A percentile compares a stretch with the other conserved stretches of the same genome.
Conservation (phyloP, 768 basidiomycete species). For the Tricholoma terreum region DNA sequence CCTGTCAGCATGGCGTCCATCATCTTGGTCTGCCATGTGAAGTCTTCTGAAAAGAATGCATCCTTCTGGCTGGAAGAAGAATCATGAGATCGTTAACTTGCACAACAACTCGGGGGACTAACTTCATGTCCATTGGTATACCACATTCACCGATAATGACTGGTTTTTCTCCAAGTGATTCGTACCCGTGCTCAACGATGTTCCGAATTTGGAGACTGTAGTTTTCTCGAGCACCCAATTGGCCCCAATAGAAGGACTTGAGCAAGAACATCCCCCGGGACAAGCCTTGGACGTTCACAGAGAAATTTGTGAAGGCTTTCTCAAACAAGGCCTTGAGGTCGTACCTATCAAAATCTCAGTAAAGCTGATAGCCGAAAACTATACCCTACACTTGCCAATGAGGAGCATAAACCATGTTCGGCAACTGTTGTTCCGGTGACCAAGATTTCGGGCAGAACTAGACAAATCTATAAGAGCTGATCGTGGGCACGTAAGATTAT, state of each 20-base stretch:
- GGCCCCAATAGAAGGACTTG: slow-evolving; percentile 86
- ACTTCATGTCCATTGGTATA: slow-evolving; percentile 98
- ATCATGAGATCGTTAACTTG: background rate
- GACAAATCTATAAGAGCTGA: slow-evolving; percentile 2
- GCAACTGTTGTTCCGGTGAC: slow-evolving; percentile 60
- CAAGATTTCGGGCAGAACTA: slow-evolving; percentile 81
- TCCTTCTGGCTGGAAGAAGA: slow-evolving; percentile 50
- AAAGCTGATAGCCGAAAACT: background rate
- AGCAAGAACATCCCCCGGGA: slow-evolving; percentile 84
- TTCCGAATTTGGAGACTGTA: slow-evolving; percentile 79
- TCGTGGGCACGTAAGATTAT: background rate
- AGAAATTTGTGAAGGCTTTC: slow-evolving; percentile 82
- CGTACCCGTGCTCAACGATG: slow-evolving; percentile 66
- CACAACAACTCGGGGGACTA: slow-evolving; percentile 23
- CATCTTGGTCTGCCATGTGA: slow-evolving; percentile 83
- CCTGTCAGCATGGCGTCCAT: slow-evolving; percentile 92
- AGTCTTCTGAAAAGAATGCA: slow-evolving; percentile 72
- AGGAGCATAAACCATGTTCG: slow-evolving; percentile 36
- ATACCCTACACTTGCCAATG: slow-evolving; percentile 28
- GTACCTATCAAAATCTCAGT: slow-evolving; percentile 54
- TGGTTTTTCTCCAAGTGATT: slow-evolving; percentile 75
- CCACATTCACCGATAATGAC: slow-evolving; percentile 92
- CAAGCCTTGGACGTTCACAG: slow-evolving; percentile 90
- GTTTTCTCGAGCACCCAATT: slow-evolving; percentile 75
- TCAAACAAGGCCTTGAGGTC: slow-evolving; percentile 86